Conservation (phyloP, 805 yeast genomes). For the Lipomyces anomalus region DNA sequence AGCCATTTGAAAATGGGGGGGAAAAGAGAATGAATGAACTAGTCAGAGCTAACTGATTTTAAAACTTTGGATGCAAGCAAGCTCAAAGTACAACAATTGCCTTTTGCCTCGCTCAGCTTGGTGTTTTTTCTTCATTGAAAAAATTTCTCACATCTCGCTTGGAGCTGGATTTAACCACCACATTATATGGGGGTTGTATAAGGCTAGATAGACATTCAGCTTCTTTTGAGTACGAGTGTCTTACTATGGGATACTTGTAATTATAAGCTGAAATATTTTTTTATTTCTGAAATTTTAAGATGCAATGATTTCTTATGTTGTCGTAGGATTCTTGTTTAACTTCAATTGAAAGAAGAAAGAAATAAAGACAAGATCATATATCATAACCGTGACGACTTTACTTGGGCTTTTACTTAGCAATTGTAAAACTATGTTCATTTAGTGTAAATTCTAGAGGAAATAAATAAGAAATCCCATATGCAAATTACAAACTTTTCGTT, state of each 20-base stretch:
- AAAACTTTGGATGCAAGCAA: too few species aligned
- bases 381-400: too few species aligned
- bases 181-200: neutral
- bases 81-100: neutral
- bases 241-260: slow-evolving; percentile 8
- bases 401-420: too few species aligned
- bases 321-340: neutral
- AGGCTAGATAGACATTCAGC: slow-evolving; percentile 6
- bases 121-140: neutral
- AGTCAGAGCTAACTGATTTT: neutral
- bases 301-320: neutral
- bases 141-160: too few species aligned
- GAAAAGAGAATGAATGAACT: neutral
- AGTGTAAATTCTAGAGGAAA: too few species aligned
- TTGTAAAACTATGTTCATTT: too few species aligned
- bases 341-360: neutral
- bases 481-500: too few species aligned
- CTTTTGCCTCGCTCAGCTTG: slow-evolving; percentile 13
- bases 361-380: too few species aligned
- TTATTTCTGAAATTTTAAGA: neutral
- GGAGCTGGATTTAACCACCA: slow-evolving; percentile 4
- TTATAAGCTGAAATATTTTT: slow-evolving; percentile 7
- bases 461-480: too few species aligned
- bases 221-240: slow-evolving; percentile 8
- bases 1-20: neutral